phyloP scores from a whole-genome alignment of 2,329 filamentous ascomycete genomes.

The Tolypocladium endophyticum region DNA sequence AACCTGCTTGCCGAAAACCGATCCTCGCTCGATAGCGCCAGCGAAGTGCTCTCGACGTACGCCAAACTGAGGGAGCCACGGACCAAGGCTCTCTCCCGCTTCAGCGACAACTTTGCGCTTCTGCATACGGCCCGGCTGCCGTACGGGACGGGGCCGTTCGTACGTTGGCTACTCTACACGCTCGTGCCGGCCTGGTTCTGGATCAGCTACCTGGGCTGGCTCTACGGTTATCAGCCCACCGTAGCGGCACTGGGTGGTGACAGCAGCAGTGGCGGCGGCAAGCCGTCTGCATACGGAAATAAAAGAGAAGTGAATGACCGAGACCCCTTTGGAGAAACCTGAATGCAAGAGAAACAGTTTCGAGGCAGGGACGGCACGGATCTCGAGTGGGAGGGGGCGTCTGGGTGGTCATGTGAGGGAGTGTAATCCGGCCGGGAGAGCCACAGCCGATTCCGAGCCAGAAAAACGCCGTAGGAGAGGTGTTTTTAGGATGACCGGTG shows the following conservation, averaged over 20 bases:
- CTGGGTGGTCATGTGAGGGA: not conserved
- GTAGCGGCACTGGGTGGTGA: conserved; percentile 1
- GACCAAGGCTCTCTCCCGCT: conserved; percentile 7
- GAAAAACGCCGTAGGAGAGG: not conserved
- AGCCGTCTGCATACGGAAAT: not conserved
- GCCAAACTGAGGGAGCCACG: conserved; percentile 5
- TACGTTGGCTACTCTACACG: conserved; percentile 8
- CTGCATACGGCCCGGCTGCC: conserved; percentile 8
- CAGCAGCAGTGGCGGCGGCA: not conserved
- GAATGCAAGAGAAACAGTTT: not conserved
- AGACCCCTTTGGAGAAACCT: not conserved
- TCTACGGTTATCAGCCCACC: conserved; percentile 8
- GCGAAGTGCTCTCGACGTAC: conserved; percentile 4
- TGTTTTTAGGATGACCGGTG: not conserved
- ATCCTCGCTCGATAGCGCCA: conserved; percentile 1
- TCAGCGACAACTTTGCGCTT: conserved; percentile 7
- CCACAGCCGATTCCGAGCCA: not conserved
- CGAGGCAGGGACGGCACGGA: not conserved
- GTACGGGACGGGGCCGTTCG: conserved; percentile 5
- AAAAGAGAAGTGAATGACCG: not conserved
- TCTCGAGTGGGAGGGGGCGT: not conserved
- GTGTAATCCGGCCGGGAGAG: not conserved
- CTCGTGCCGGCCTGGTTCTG: conserved; percentile 6
- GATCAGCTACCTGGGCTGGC: conserved; percentile 8
- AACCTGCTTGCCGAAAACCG: conserved; percentile 5